Conservation (phyloP, 768 basidiomycete genomes). For the Tricholoma hemisulphureum region DNA sequence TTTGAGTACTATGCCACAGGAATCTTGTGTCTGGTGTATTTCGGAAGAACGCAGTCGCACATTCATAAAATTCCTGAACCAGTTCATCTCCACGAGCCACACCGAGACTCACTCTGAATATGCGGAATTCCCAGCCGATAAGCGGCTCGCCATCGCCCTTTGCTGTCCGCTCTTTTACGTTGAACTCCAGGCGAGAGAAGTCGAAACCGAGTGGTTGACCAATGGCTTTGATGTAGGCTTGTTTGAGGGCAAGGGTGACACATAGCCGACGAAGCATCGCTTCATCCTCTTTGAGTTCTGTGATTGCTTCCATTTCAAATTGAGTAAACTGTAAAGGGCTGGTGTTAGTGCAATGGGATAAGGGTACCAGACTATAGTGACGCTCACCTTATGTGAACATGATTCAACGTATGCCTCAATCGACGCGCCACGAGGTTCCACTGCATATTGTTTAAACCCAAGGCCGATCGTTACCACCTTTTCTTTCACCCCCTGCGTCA, state of each 20-base stretch:
- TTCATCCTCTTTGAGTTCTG: conserved; percentile 54
- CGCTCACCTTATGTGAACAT: conserved; percentile 67
- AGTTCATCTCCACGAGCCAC: conserved; percentile 57
- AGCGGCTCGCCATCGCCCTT: conserved; percentile 67
- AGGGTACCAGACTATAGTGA: not conserved
- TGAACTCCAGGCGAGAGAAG: conserved; percentile 78
- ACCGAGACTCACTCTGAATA: conserved; percentile 73
- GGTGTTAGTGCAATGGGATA: not conserved
- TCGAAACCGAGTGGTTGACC: conserved; percentile 82
- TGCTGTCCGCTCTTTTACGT: conserved; percentile 60
- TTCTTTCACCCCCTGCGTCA: conserved; percentile 74
- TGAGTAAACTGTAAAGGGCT: conserved; percentile 23
- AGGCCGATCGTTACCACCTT: conserved; percentile 81
- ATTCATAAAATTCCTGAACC: conserved; percentile 70
- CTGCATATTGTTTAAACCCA: conserved; percentile 67
- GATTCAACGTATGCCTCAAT: conserved; percentile 70
- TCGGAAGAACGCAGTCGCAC: conserved; percentile 75
- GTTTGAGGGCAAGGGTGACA: conserved; percentile 76
- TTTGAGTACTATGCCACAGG: conserved; percentile 65
- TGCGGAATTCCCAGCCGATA: conserved; percentile 82
- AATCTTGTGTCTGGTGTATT: conserved; percentile 64
- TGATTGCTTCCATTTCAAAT: conserved; percentile 53
- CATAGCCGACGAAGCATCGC: conserved; percentile 70
- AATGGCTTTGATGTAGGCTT: conserved; percentile 81
- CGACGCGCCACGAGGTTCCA: conserved; percentile 58